Evolutionary conservation across 169 alveolate genomes (phyloP).

Genomic region (Eimeria mitis): DNA sequence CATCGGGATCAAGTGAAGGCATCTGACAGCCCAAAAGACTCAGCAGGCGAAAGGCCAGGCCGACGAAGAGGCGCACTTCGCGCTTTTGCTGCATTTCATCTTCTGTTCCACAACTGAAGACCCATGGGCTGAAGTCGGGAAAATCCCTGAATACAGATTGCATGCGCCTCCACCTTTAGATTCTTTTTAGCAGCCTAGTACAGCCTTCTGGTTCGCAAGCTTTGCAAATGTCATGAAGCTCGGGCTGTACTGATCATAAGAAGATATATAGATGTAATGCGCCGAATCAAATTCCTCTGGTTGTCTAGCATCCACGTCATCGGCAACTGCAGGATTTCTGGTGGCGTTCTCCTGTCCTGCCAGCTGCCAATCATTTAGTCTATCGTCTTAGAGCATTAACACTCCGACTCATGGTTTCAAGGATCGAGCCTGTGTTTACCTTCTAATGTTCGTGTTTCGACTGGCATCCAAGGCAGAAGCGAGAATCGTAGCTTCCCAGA

Average conservation of each 20-base stretch:
- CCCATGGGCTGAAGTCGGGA: conserved; percentile 74
- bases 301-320: background rate
- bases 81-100: conserved; percentile 1
- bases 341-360: too few species aligned
- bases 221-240: background rate
- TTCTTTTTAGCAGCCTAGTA: background rate
- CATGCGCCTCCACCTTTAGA: background rate
- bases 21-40: conserved; percentile 2
- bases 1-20: background rate
- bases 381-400: too few species aligned
- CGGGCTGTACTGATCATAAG: too few species aligned
- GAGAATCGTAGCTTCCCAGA: conserved; percentile 62
- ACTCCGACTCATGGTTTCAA: background rate
- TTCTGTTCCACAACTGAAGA: conserved; percentile 1
- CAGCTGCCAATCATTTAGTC: background rate
- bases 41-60: background rate
- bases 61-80: conserved; percentile 27
- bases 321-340: background rate
- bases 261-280: background rate
- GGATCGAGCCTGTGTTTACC: background rate
- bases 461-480: conserved; percentile 56
- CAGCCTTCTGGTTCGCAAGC: background rate
- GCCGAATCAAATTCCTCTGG: background rate
- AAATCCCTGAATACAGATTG: conserved; percentile 22
- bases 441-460: conserved; percentile 26